phyloP scores from a whole-genome alignment of 2,329 filamentous ascomycete species.

The Bipolaris zeicola region DNA sequence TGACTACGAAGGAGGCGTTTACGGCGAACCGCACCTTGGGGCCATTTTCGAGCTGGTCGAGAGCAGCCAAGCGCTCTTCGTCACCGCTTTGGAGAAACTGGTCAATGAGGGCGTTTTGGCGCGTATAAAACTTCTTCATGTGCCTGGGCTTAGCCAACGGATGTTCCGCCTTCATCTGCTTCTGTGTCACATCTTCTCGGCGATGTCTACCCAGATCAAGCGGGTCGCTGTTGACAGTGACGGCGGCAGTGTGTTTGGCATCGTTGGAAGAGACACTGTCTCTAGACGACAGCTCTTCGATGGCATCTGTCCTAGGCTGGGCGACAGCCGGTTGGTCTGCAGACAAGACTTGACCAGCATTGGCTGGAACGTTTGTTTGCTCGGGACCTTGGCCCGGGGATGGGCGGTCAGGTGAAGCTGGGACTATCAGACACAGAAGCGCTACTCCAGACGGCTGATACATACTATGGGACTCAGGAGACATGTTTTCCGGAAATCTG shows the following conservation, averaged over 20 bases:
- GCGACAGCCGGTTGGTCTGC: conserved; percentile 31
- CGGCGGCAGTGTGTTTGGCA: conserved; percentile 29
- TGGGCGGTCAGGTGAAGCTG: conserved; percentile 36
- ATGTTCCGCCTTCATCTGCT: conserved; percentile 52
- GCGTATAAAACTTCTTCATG: conserved; percentile 48
- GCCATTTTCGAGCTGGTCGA: conserved; percentile 58
- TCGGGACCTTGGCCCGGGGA: conserved; percentile 34
- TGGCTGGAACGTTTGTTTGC: conserved; percentile 37
- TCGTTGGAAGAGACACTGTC: conserved; percentile 26
- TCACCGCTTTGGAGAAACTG: conserved; percentile 62
- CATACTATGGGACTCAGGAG: conserved; percentile 41
- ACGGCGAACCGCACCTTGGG: conserved; percentile 49
- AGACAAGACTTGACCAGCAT: conserved; percentile 25
- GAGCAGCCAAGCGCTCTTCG: conserved; percentile 59
- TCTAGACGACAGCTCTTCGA: conserved; percentile 30
- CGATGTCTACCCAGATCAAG: conserved; percentile 45
- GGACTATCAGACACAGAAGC: conserved; percentile 30
- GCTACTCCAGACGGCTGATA: conserved; percentile 24
- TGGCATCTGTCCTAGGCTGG: conserved; percentile 31
- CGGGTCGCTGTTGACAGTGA: conserved; percentile 40
- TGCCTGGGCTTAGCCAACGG: conserved; percentile 13
- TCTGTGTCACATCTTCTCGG: conserved; percentile 46
- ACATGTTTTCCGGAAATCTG: conserved; percentile 35
- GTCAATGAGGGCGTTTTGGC: conserved; percentile 50
- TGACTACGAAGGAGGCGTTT: conserved; percentile 47